These are phyloP conservation scores for Sonneratia alba DNA, from an alignment of 345 rosid genomes.

Conservation along the genomic window DNA sequence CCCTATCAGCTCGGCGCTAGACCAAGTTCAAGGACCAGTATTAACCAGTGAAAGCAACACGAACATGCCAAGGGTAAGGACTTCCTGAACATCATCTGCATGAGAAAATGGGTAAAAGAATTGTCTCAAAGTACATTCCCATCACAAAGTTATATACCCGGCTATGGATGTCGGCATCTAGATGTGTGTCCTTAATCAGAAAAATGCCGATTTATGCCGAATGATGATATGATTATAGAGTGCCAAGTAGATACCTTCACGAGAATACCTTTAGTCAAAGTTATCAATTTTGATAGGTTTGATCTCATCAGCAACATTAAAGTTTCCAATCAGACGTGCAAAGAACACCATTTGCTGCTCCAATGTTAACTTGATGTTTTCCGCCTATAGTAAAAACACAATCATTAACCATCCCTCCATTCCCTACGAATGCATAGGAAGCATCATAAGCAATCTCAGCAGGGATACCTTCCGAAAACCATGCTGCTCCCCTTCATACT, in stretches of 20 bases:
- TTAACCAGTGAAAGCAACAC: not conserved
- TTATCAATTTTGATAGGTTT: conserved; percentile 64
- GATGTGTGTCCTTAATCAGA: not conserved
- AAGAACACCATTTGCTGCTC: conserved; percentile 93
- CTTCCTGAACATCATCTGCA: not conserved
- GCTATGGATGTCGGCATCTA: not conserved
- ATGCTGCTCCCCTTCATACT: conserved; percentile 93
- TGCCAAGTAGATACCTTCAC: not conserved
- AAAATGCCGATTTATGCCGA: too few relatives aligned
- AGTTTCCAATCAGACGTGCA: conserved; percentile 61
- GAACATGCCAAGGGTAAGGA: too few relatives aligned
- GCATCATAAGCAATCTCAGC: not conserved
- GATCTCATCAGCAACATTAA: conserved; percentile 67
- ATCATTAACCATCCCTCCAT: not conserved
- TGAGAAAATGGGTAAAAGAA: not conserved
- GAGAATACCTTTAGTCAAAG: conserved; percentile 35
- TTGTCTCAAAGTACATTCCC: not conserved
- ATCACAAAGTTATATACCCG: too few relatives aligned
- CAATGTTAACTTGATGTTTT: conserved; percentile 78
- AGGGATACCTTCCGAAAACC: conserved; percentile 86
- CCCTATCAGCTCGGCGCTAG: not conserved
- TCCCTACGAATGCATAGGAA: not conserved
- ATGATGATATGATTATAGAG: not conserved
- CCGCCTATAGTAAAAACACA: conserved; percentile 42
- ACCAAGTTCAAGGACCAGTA: not conserved